Base-by-base conservation (phyloP, 441 rosid genomes). In the Hypseocharis bilobata region DNA sequence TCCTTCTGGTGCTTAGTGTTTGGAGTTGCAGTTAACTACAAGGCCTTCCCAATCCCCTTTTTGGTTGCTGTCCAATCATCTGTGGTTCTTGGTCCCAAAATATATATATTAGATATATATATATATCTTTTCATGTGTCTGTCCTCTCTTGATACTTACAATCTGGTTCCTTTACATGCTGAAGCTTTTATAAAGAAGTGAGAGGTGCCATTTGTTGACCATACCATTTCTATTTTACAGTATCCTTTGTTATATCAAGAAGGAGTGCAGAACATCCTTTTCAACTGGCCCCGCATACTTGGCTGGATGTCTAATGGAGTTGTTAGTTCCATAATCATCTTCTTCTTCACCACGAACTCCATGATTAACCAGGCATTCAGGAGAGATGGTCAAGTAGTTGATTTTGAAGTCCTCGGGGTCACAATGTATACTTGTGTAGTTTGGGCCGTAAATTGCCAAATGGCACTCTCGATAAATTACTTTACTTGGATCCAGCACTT, bases 231-330 rank as follows among this genome's bases (percentile, higher is more conserved):
- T n/a, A n/a, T n/a, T n/a, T n/a, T n/a, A 60, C 87, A 93, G 98
- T 91, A 91, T 77, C 98, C 98, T 0, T 78, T 86, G 52, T 55
- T 93, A 55, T 87, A 93, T 72, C 98, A 93, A 93, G 97, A 93
- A 86, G 98, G 98, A 1, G 85, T 88, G 44, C 95, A 87, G 56
- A 93, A 93, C 67, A 63, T 81, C 36, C 85, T 93, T 13, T 93
- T 93, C 66, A 86, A 92, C 85, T 93, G 96, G 96, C 52, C 28
- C 11, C 72, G 95, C 36, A 85, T 90, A 73, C 65, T 85, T 17
- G 95, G 95, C 2, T 93, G 98, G 98, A 78, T 82, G 49, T 67
- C 88, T 25, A 93, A 88, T 29, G 98, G 95, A 14, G 68, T 84
- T 3, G 13, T 77, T 22, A 81, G 79, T 0, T 83, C 97, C 0